Evolutionary conservation across 352 stramenopile genomes (phyloP).

Genomic region (Pythium dissotocum): DNA sequence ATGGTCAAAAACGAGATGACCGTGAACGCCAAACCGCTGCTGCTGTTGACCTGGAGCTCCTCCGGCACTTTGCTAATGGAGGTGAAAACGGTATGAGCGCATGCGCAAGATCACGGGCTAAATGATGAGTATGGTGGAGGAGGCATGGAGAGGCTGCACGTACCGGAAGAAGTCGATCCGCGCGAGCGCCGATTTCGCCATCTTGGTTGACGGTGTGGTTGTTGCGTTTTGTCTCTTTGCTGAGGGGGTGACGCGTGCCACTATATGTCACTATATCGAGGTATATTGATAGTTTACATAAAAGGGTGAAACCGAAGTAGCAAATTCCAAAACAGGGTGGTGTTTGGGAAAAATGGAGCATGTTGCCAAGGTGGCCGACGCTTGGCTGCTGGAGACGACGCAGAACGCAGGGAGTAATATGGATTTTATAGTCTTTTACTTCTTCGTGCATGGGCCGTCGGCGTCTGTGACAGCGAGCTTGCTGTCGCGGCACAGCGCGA

Average conservation of each 20-base stretch:
- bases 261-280: neutral
- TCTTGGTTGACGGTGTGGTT: neutral
- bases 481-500: constrained; percentile 20
- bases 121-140: neutral
- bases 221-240: neutral
- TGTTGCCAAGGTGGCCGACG: too few species aligned
- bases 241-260: neutral
- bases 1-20: constrained; percentile 64
- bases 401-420: neutral
- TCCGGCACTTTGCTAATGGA: constrained; percentile 66
- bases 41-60: constrained; percentile 65
- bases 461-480: constrained; percentile 13
- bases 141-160: constrained; percentile 6
- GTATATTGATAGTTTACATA: neutral
- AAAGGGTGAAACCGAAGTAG: too few species aligned
- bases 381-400: neutral
- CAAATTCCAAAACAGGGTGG: neutral
- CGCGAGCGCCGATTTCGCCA: constrained; percentile 18
- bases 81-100: constrained; percentile 15
- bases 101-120: constrained; percentile 13
- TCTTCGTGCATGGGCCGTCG: constrained; percentile 11
- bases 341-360: too few species aligned
- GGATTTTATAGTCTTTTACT: constrained; percentile 6
- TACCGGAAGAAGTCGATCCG: constrained; percentile 70
- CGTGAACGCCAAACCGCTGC: constrained; percentile 65